Evolutionary conservation across 1,284 basidiomycete species (phyloP), one percentile per base, ranked within the genome.

Genomic region (Malassezia caprae): DNA sequence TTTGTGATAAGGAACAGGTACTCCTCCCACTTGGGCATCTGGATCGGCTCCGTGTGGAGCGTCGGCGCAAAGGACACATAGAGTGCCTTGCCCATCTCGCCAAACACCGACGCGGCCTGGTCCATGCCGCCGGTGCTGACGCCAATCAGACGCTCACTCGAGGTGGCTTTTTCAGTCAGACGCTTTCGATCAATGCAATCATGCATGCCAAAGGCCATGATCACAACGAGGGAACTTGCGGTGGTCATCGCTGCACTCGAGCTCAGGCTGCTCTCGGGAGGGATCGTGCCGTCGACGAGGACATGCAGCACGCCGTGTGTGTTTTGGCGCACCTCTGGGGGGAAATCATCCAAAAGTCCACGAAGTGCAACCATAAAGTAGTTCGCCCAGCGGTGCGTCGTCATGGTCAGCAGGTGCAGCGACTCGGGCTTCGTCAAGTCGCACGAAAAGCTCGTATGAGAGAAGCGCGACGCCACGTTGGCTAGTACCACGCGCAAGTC

Each of bases 51-150:
- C 0, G 64, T 60, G 1, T 40, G 26, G 8, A 74, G 60, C 15
- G 48, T 40, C 1, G 72, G 72, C 28, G 56, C 60, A 56, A 74
- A 74, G 10, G 65, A 64, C 30, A 74, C 69, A 52, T 62, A 70
- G 10, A 74, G 56, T 1, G 69, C 69, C 34, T 66, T 62, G 34
- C 62, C 51, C 8, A 64, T 63, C 32, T 64, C 61, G 28, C 63
- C 55, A 32, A 73, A 74, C 50, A 74, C 67, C n/a, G 63, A 66
- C 0, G 67, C 72, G 3, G 63, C 56, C 45, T 74, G 72, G 53
- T 74, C 72, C 72, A 74, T 74, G 4, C 71, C 72, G 17, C 72
- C 72, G 11, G 67, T 68, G 30, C 65, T 68, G 41, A 74, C 72
- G 12, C 72, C 72, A 12, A 74, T 69, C n/a, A 72, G 51, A 6